These are phyloP conservation scores for Podaxis sp. DNA, from an alignment of 768 basidiomycete species.

Conservation along the genomic window DNA sequence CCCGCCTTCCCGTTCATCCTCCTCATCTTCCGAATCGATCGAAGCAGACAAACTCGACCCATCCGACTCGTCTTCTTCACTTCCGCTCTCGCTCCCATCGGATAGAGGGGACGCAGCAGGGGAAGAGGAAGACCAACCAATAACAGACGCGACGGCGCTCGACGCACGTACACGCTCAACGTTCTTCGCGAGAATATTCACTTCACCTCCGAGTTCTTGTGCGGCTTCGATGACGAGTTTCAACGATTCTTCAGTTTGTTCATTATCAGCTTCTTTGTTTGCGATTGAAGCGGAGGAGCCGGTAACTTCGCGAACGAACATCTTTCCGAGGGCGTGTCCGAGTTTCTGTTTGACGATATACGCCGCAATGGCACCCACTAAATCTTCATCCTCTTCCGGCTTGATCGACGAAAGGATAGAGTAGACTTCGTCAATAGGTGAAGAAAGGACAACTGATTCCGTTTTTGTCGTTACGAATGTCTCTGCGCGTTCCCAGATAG, in stretches of 20 bases:
- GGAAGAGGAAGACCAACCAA: background rate
- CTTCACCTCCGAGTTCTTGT: conserved; percentile 58
- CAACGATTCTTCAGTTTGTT: conserved; percentile 34
- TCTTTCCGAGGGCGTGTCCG: conserved; percentile 45
- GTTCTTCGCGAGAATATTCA: conserved; percentile 48
- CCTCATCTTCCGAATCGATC: background rate
- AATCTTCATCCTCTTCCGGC: background rate
- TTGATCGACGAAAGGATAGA: background rate
- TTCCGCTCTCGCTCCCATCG: conserved; percentile 21
- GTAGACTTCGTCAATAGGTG: conserved; percentile 53
- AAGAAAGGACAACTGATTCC: conserved; percentile 12
- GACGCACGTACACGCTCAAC: conserved; percentile 59
- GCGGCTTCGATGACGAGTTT: conserved; percentile 55
- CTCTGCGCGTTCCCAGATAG: conserved; percentile 31
- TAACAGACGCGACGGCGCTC: conserved; percentile 22
- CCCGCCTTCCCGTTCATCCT: conserved; percentile 36
- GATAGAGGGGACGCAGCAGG: background rate
- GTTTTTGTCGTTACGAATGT: background rate
- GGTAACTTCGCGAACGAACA: conserved; percentile 48
- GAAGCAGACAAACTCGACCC: conserved; percentile 1
- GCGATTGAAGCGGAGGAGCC: conserved; percentile 19
- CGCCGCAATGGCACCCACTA: conserved; percentile 43
- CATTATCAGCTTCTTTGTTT: conserved; percentile 31
- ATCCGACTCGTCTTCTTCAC: conserved; percentile 36
- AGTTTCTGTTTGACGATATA: conserved; percentile 50